Evolutionary conservation across 2,329 filamentous ascomycete species (phyloP), one percentile per base, ranked within the genome.

Genomic region (Aspergillus sp.): DNA sequence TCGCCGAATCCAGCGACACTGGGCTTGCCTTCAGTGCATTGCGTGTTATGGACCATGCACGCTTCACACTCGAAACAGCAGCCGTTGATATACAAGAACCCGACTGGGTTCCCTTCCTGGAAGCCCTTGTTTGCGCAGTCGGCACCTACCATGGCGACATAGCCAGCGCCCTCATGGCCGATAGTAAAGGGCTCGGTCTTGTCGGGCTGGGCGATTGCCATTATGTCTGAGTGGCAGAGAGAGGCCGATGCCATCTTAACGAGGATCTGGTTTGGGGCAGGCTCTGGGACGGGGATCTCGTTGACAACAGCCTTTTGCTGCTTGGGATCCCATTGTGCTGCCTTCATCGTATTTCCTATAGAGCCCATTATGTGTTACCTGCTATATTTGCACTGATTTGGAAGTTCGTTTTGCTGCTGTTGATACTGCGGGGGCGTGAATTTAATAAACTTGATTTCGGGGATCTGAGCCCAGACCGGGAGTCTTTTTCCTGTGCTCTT

Each of bases 201-300:
- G 40, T 45, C 30, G 15, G 46, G 24, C 7, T 51, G 19, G n/a
- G 37, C 8, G 17, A 53, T 45, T 1, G 51, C 41, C 11, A 58
- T 12, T 5, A 58, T 19, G 22, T 58, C 56, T 4, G 56, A 58
- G 33, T 58, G 56, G n/a, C 56, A 58, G 13, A 58, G 45, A 2
- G 56, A 42, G 2, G 56, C 56, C 2, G 33, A 58, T 4, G 34
- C 50, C 13, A 44, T 53, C 39, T 54, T 54, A 15, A 58, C 41
- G 6, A 58, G 56, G 24, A 58, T 58, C n/a, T 58, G 33, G 24
- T 54, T 37, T 8, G 39, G 33, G 4, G 20, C 56, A 7, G 56
- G 56, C 22, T 22, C 17, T 17, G 51, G 50, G 12, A 58, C 49
- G 0, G 56, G 37, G 15, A 54, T 46, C 12, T 48, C 39, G 24